phyloP scores from a whole-genome alignment of 805 yeast species.

The Yarrowia sp. region DNA sequence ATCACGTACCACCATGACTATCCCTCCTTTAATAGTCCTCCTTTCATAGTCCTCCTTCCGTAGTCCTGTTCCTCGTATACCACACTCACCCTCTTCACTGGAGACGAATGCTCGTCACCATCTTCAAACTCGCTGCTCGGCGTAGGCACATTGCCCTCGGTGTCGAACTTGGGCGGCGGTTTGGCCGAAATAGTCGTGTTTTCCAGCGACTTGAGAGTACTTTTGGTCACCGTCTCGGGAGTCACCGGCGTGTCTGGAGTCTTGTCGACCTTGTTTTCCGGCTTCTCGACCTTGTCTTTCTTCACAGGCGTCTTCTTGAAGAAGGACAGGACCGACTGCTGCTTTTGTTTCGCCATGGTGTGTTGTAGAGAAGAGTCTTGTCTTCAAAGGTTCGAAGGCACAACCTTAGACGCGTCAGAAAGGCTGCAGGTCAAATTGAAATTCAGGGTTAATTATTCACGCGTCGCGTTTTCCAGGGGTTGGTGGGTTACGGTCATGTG shows the following conservation, averaged over 20 bases:
- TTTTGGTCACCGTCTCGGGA: conserved; percentile 4
- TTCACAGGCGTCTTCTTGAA: conserved; percentile 25
- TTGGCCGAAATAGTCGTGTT: conserved; percentile 1
- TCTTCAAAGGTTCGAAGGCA: too few species aligned
- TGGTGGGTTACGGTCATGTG: too few species aligned
- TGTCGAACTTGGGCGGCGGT: conserved; percentile 22
- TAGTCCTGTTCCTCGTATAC: too few species aligned
- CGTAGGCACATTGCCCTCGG: conserved; percentile 5
- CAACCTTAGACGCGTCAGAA: conserved; percentile 10
- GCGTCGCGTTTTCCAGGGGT: too few species aligned
- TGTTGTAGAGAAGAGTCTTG: background rate
- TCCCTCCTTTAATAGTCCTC: too few species aligned
- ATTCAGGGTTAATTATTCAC: background rate
- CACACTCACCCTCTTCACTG: conserved; percentile 19
- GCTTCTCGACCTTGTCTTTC: background rate
- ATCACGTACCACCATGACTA: too few species aligned
- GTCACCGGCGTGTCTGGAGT: conserved; percentile 4
- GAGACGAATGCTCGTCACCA: conserved; percentile 4
- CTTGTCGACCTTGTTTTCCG: background rate
- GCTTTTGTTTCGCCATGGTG: conserved; percentile 22
- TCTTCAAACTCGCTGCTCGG: conserved; percentile 24
- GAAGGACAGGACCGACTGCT: conserved; percentile 22
- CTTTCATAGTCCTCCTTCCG: too few species aligned
- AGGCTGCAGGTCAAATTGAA: background rate
- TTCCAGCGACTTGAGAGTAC: conserved; percentile 4